These are phyloP conservation scores for Ophiostoma sp. DNA, from an alignment of 2,329 filamentous ascomycete species.

Conservation along the genomic window DNA sequence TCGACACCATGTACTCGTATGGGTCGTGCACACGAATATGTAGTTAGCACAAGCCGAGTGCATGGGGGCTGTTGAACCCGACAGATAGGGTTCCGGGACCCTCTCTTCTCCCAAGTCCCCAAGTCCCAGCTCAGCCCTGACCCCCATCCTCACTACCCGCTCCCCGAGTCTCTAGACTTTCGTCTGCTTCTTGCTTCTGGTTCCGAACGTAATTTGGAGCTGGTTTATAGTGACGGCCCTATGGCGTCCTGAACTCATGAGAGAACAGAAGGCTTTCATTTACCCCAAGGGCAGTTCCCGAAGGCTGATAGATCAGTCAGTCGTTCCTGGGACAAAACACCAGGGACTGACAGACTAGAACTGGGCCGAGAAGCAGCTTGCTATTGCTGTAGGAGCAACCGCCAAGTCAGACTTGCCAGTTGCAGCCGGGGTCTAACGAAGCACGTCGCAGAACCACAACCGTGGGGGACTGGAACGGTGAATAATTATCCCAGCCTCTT, in stretches of 20 bases:
- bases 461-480: background rate
- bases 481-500: background rate
- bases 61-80: background rate
- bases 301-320: background rate
- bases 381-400: constrained; percentile 13
- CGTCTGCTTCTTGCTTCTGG: background rate
- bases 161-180: background rate
- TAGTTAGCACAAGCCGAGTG: background rate
- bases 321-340: background rate
- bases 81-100: constrained; percentile 6
- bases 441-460: background rate
- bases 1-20: background rate
- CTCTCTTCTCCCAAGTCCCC: background rate
- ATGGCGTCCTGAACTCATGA: no score
- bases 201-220: no score
- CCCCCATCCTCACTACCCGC: background rate
- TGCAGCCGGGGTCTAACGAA: background rate
- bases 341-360: background rate
- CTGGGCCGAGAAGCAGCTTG: background rate
- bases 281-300: no score
- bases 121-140: no score
- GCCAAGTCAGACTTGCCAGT: constrained; percentile 12
- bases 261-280: no score
- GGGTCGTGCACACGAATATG: background rate
- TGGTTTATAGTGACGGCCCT: no score